Evolutionary conservation across 148 eudicot genomes (phyloP).

Genomic region (Rheum nobile): DNA sequence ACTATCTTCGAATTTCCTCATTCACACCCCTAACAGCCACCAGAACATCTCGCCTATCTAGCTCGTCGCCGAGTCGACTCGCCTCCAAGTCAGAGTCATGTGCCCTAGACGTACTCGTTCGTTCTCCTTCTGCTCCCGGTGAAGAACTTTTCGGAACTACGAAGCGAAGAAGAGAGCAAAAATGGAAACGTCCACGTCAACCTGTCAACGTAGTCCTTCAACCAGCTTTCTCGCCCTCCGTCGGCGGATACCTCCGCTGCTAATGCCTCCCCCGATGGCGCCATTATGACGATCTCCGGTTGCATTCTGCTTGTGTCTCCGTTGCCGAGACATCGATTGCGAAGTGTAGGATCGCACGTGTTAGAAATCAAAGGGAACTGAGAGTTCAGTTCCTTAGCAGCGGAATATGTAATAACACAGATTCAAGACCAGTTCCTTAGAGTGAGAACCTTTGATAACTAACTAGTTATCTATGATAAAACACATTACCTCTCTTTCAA

Average conservation of each 20-base stretch:
- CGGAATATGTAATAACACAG: too few species aligned
- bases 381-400: too few species aligned
- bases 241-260: conserved; percentile 13
- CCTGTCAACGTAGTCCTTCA: conserved; percentile 62
- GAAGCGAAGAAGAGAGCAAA: conserved; percentile 38
- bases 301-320: neutral
- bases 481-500: too few species aligned
- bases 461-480: too few species aligned
- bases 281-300: too few species aligned
- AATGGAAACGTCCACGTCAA: conserved; percentile 18
- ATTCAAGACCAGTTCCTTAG: too few species aligned
- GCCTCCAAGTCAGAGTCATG: conserved; percentile 44
- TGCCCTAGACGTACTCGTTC: conserved; percentile 14
- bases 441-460: too few species aligned
- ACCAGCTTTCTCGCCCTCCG: conserved; percentile 38
- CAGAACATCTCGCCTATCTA: conserved; percentile 24
- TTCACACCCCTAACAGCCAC: conserved; percentile 8
- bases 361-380: too few species aligned
- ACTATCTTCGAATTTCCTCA: neutral
- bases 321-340: neutral
- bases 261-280: neutral
- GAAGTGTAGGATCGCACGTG: too few species aligned
- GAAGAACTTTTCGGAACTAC: conserved; percentile 67
- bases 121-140: conserved; percentile 67
- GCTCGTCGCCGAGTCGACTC: conserved; percentile 61